Percentiles rank a stretch among this genome's conserved stretches.
phyloP scores from a whole-genome alignment of 768 basidiomycete genomes.

The Leccinum variicolor region DNA sequence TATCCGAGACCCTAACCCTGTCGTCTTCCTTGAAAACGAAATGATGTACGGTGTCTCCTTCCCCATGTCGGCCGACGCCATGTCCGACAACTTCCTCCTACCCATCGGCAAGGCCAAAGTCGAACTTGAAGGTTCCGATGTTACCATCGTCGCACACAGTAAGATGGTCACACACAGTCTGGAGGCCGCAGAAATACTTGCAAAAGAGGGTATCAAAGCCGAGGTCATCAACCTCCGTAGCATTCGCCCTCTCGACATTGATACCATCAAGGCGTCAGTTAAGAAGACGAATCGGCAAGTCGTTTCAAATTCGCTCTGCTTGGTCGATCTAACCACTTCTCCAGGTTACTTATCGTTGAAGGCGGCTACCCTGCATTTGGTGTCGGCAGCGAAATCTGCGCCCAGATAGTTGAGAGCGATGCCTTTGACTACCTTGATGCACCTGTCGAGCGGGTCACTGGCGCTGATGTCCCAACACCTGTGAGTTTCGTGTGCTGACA shows the following conservation, averaged over 20 bases:
- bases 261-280: constrained; percentile 93
- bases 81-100: constrained; percentile 92
- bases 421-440: constrained; percentile 99
- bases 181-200: constrained; percentile 89
- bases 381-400: constrained; percentile 97
- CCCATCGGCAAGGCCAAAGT: constrained; percentile 98
- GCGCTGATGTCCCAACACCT: constrained; percentile 96
- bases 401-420: constrained; percentile 95
- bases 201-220: constrained; percentile 95
- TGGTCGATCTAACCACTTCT: not conserved
- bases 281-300: constrained; percentile 96
- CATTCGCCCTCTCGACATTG: constrained; percentile 96
- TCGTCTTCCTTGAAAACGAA: constrained; percentile 99
- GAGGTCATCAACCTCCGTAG: constrained; percentile 97
- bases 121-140: constrained; percentile 87
- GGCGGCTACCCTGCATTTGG: constrained; percentile 99
- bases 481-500: constrained; percentile 43
- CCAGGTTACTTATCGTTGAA: constrained; percentile 87
- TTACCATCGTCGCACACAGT: constrained; percentile 97
- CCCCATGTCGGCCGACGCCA: constrained; percentile 92
- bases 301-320: not conserved
- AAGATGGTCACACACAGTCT: constrained; percentile 96
- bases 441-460: constrained; percentile 95
- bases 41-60: constrained; percentile 97
- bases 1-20: constrained; percentile 97